Base-by-base conservation (phyloP, 495 filamentous ascomycete genomes). In the Lichina pygmaea region DNA sequence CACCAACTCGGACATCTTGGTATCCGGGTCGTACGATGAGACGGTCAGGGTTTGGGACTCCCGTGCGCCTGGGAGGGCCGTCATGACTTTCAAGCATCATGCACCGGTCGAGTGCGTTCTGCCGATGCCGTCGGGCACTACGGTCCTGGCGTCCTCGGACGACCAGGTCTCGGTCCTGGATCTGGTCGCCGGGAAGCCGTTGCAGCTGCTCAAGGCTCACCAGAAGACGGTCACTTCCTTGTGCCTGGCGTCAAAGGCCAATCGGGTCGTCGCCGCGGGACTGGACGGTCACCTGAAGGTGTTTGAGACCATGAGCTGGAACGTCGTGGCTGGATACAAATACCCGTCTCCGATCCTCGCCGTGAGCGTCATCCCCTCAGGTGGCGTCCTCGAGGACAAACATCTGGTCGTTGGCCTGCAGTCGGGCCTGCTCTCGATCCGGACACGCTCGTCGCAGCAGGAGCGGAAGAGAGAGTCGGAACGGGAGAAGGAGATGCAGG, bases 261-360 rank as follows among this genome's bases (percentile, higher is more conserved):
- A 73, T 43, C 70, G 91, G 41, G 65, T 99, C 42, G 69, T 99
- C 48, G 81, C 72, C 55, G 91, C 83, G 57, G 78, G 74, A 12
- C 64, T 99, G 33, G 89, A 99, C 58, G 91, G 91, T 11, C 89
- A 94, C 56, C 70, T 99, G 59, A 99, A 99, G 63, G 70, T 95
- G 36, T 93, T 86, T 50, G 86, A 95, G 60, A 89, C 85, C 2
- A 71, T 72, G 0, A 71, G 66, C 31, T 99, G 91, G 91, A 86
- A 92, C 55, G 75, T 95, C 6, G 84, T 93, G 5, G 74, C 80
- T 31, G 86, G 83, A 34, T 75, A 78, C 44, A 95, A 94, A 58
- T 99, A 94, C 61, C 76, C 81, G 0, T 74, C 78, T 0, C 89
- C 91, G 0, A 77, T 99, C 48, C 71, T 95, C 2, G 79, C 86